phyloP scores from a whole-genome alignment of 768 basidiomycete species.

The Leccinum ochraceum region DNA sequence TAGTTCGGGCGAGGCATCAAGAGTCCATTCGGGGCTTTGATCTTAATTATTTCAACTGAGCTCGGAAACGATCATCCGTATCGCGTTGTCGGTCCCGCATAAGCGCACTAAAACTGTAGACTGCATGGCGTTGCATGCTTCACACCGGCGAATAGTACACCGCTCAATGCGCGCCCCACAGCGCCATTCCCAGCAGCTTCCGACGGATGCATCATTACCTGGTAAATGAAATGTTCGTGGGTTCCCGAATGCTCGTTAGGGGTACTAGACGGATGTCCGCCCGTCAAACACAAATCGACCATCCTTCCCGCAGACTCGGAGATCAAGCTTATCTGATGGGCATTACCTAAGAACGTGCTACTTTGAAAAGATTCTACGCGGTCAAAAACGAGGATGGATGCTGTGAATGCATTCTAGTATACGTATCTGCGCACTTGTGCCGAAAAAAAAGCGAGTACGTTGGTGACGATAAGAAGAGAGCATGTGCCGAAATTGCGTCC shows the following conservation, averaged over 20 bases:
- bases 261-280: constrained; percentile 3
- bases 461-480: constrained; percentile 11
- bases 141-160: background rate
- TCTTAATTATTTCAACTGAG: background rate
- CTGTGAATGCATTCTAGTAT: constrained; percentile 4
- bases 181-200: constrained; percentile 1
- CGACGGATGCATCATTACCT: background rate
- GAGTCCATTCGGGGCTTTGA: background rate
- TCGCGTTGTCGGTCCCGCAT: constrained; percentile 6
- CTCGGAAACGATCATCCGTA: constrained; percentile 1
- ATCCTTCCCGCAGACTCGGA: background rate
- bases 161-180: constrained; percentile 13
- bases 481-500: constrained; percentile 1
- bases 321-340: background rate
- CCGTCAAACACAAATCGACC: background rate
- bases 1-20: background rate
- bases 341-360: background rate
- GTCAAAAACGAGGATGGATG: background rate
- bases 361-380: background rate
- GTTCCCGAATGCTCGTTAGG: constrained; percentile 7
- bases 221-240: constrained; percentile 4
- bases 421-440: constrained; percentile 6
- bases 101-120: background rate
- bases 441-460: constrained; percentile 5
- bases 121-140: background rate